phyloP scores from a whole-genome alignment of 2,329 filamentous ascomycete species.

The Penicillium thymicola region DNA sequence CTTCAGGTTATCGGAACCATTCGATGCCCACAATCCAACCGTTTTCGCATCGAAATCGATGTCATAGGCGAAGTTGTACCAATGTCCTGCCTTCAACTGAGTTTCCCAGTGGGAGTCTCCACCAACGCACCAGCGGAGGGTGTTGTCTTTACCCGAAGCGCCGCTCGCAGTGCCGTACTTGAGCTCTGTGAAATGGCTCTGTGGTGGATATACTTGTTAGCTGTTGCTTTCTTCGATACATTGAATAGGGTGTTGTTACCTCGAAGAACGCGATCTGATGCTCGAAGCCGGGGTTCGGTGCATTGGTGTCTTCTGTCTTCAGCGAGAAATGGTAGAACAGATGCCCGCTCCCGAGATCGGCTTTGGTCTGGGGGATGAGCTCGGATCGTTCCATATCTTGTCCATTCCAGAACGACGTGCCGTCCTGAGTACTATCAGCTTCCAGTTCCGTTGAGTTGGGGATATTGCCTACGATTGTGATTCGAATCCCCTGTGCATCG shows the following conservation, averaged over 20 bases:
- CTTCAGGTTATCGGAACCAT: slow-evolving; percentile 55
- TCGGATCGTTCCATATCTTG: slow-evolving; percentile 71
- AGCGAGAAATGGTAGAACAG: slow-evolving; percentile 72
- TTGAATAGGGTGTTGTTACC: slow-evolving; percentile 10
- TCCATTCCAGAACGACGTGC: slow-evolving; percentile 64
- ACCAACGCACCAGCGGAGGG: slow-evolving; percentile 63
- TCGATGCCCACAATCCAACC: slow-evolving; percentile 69
- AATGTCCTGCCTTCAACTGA: slow-evolving; percentile 60
- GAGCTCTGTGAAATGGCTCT: slow-evolving; percentile 72
- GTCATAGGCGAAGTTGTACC: slow-evolving; percentile 74
- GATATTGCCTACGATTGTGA: slow-evolving; percentile 53
- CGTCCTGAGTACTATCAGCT: slow-evolving; percentile 13
- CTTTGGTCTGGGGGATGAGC: slow-evolving; percentile 67
- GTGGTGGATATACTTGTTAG: slow-evolving; percentile 37
- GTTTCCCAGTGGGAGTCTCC: slow-evolving; percentile 61
- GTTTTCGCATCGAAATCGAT: slow-evolving; percentile 63
- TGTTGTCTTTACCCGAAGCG: slow-evolving; percentile 48
- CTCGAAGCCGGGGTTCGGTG: slow-evolving; percentile 61
- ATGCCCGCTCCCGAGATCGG: slow-evolving; percentile 62
- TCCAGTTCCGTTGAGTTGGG: slow-evolving; percentile 37
- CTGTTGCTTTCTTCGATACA: too few relatives aligned
- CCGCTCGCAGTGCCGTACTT: slow-evolving; percentile 57
- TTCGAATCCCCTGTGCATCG: slow-evolving; percentile 63
- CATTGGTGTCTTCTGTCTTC: slow-evolving; percentile 56
- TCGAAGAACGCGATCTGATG: slow-evolving; percentile 62